phyloP scores from a whole-genome alignment of 2,329 filamentous ascomycete genomes.

The Colletotrichum karsti region DNA sequence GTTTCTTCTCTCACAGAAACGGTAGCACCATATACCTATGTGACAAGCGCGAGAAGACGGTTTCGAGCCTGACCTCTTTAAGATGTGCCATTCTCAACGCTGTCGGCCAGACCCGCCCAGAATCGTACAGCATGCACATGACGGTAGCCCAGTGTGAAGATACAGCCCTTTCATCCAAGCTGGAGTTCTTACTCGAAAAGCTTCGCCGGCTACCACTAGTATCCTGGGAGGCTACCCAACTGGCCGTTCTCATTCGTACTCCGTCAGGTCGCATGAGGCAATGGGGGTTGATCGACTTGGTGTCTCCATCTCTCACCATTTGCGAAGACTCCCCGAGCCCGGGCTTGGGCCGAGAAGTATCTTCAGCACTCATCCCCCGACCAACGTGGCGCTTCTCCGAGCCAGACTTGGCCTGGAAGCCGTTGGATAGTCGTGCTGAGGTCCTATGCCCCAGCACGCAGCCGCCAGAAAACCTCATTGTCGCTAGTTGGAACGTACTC shows the following conservation, averaged over 20 bases:
- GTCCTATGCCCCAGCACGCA: not conserved
- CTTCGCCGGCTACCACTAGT: slow-evolving; percentile 55
- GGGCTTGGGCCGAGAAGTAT: not conserved
- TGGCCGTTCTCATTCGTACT: slow-evolving; percentile 64
- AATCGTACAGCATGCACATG: slow-evolving; percentile 58
- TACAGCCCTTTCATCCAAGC: slow-evolving; percentile 45
- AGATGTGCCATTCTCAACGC: slow-evolving; percentile 43
- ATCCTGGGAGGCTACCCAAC: slow-evolving; percentile 55
- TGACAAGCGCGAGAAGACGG: slow-evolving; percentile 35
- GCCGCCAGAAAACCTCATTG: slow-evolving; percentile 35
- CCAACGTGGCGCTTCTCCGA: slow-evolving; percentile 10
- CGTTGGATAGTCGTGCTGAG: not conserved
- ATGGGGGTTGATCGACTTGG: slow-evolving; percentile 59
- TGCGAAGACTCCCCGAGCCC: not conserved
- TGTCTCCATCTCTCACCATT: slow-evolving; percentile 20
- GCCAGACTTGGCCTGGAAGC: slow-evolving; percentile 4
- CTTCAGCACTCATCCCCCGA: not conserved
- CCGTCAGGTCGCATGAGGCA: slow-evolving; percentile 60
- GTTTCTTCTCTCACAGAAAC: slow-evolving; percentile 57
- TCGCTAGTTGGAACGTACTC: slow-evolving; percentile 63
- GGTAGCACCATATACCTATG: slow-evolving; percentile 59
- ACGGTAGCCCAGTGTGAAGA: slow-evolving; percentile 68
- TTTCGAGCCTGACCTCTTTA: slow-evolving; percentile 40
- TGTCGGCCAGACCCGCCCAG: slow-evolving; percentile 40
- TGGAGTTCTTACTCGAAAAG: slow-evolving; percentile 62